phyloP scores from a whole-genome alignment of 345 rosid genomes.

The Murraya paniculata region DNA sequence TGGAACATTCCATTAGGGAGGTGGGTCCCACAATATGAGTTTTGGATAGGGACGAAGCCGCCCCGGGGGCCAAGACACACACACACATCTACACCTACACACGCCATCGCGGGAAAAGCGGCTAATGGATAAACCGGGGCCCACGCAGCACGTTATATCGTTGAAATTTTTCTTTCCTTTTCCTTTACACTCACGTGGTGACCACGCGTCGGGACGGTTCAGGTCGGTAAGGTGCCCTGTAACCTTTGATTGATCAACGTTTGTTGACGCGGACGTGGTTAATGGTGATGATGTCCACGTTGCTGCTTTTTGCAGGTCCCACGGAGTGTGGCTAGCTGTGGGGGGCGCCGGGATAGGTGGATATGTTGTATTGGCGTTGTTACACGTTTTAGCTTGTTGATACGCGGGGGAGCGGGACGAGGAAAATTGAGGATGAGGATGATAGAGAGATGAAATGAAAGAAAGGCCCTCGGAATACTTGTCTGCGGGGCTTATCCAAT shows the following conservation, averaged over 20 bases:
- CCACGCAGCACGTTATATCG: not conserved
- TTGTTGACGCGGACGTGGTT: not conserved
- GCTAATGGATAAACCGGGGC: constrained; percentile 23
- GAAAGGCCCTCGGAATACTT: not conserved
- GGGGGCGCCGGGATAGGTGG: not conserved
- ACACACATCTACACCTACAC: not conserved
- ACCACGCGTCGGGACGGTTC: constrained; percentile 17
- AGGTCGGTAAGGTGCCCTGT: not conserved
- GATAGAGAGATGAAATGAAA: not conserved
- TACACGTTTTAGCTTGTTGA: constrained; percentile 15
- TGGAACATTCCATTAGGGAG: constrained; percentile 14
- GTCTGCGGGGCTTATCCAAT: not conserved
- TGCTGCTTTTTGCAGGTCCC: not conserved
- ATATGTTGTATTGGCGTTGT: not conserved
- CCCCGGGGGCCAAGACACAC: not conserved
- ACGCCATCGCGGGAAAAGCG: constrained; percentile 24
- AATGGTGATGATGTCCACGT: not conserved
- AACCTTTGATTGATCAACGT: not conserved
- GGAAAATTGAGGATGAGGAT: not conserved
- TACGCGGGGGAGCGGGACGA: constrained; percentile 2
- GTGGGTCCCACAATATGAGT: not conserved
- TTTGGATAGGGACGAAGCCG: constrained; percentile 18
- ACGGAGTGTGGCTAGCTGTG: not conserved
- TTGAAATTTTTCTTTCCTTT: not conserved
- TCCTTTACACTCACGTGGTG: constrained; percentile 8